These are phyloP conservation scores for Agrocybe chaxingu DNA, from an alignment of 768 basidiomycete genomes.

Conservation along the genomic window DNA sequence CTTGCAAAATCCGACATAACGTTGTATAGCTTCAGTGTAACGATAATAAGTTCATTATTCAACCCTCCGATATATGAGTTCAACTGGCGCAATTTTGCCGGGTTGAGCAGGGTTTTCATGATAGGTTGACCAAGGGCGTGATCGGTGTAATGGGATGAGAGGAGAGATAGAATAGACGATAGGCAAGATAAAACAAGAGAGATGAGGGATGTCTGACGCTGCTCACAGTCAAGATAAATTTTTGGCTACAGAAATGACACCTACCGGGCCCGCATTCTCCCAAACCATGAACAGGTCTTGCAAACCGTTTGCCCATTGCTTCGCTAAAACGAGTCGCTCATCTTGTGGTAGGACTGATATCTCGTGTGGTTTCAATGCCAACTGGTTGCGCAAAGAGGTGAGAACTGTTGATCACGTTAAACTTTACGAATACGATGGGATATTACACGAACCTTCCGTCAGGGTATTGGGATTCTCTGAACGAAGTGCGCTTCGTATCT, in stretches of 20 bases:
- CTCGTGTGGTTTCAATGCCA: constrained; percentile 52
- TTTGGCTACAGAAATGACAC: constrained; percentile 13
- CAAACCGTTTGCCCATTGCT: constrained; percentile 57
- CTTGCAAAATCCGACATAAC: constrained; percentile 61
- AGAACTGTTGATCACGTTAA: constrained; percentile 32
- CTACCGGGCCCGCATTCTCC: constrained; percentile 51
- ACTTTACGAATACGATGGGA: background rate
- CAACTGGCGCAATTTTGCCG: constrained; percentile 51
- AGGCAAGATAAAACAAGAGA: constrained; percentile 49
- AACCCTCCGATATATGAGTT: constrained; percentile 60
- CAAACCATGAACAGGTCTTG: constrained; percentile 63
- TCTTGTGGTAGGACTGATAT: constrained; percentile 49
- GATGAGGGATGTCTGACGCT: constrained; percentile 43
- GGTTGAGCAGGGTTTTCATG: constrained; percentile 55
- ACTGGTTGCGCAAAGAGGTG: constrained; percentile 57
- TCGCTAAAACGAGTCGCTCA: constrained; percentile 53
- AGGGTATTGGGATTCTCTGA: constrained; percentile 29
- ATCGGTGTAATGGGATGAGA: constrained; percentile 67
- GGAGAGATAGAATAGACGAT: constrained; percentile 55
- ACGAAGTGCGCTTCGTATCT: constrained; percentile 31
- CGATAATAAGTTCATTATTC: constrained; percentile 64
- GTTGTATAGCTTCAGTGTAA: constrained; percentile 62
- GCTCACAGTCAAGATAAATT: background rate
- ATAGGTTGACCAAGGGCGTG: constrained; percentile 63
- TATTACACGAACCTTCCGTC: constrained; percentile 23